Percentiles rank a stretch among this genome's conserved stretches.
These are phyloP conservation scores for Funneliformis mosseae DNA, from an alignment of 192 early-diverging fungal species.

Conservation along the genomic window DNA sequence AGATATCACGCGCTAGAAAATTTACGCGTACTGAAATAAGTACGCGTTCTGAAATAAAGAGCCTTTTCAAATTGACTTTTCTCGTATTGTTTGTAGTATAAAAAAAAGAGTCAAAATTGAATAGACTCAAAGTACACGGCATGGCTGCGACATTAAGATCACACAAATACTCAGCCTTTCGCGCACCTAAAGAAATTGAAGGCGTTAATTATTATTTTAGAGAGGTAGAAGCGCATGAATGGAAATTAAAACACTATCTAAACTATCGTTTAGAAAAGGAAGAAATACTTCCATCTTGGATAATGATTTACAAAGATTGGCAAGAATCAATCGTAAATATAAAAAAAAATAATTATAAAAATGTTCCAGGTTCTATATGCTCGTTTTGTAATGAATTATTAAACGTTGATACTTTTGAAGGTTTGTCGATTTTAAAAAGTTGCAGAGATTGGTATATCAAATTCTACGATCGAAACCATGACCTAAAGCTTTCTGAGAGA, in stretches of 20 bases:
- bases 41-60: too few relatives aligned
- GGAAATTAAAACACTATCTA: constrained; percentile 9
- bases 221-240: constrained; percentile 5
- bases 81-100: too few relatives aligned
- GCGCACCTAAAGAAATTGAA: not conserved
- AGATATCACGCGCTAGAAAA: too few relatives aligned
- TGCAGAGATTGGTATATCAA: constrained; percentile 8
- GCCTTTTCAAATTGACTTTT: too few relatives aligned
- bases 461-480: not conserved
- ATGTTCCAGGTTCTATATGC: constrained; percentile 7
- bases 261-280: constrained; percentile 1
- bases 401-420: constrained; percentile 7
- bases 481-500: not conserved
- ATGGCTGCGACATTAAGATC: not conserved
- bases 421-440: not conserved
- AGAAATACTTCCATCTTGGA: not conserved
- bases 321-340: constrained; percentile 12
- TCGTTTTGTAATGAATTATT: constrained; percentile 4
- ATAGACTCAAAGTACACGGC: too few relatives aligned
- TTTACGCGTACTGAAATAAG: too few relatives aligned
- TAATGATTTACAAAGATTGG: not conserved
- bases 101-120: not conserved
- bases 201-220: constrained; percentile 11
- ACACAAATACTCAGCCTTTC: not conserved
- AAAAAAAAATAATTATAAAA: constrained; percentile 6